Evolutionary conservation across 164 flowering plant species (phyloP).

Genomic region (Macadamia integrifolia): DNA sequence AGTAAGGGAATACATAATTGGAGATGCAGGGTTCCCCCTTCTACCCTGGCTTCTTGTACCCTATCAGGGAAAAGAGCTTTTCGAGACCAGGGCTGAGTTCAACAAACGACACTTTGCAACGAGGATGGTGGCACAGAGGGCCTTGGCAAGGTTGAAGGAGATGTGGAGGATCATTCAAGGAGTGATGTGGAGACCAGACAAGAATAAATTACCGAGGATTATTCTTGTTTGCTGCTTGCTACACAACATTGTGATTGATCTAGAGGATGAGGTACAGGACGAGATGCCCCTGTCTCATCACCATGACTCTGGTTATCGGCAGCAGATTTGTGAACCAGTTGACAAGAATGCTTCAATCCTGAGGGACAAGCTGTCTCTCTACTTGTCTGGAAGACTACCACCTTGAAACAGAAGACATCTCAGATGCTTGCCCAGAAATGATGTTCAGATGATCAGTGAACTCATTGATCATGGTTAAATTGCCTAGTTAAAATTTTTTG

Average conservation of each 20-base stretch:
- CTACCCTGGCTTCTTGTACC: constrained; percentile 86
- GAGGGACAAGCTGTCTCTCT: constrained; percentile 51
- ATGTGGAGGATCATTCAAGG: constrained; percentile 80
- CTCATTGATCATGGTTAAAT: not conserved
- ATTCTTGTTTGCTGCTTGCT: constrained; percentile 86
- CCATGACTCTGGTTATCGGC: constrained; percentile 53
- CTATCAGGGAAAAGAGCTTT: constrained; percentile 53
- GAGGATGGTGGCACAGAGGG: constrained; percentile 57
- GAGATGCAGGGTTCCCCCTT: constrained; percentile 64
- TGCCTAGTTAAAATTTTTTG: not conserved
- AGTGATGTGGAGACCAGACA: constrained; percentile 94
- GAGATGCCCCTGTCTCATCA: constrained; percentile 46
- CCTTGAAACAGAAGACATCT: constrained; percentile 11
- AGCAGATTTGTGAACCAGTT: constrained; percentile 33
- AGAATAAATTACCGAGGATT: constrained; percentile 71
- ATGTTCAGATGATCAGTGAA: not conserved
- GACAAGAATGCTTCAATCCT: constrained; percentile 35
- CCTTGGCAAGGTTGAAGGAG: constrained; percentile 72
- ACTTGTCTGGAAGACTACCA: constrained; percentile 41
- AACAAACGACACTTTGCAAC: constrained; percentile 67
- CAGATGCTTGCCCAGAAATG: constrained; percentile 4
- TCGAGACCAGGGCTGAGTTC: constrained; percentile 48
- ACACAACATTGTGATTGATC: constrained; percentile 85
- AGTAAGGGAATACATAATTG: constrained; percentile 69
- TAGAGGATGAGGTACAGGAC: constrained; percentile 65